A percentile compares a stretch with the other conserved stretches of the same genome.
Evolutionary conservation across 2,329 filamentous ascomycete species (phyloP).

Genomic region (Blastomyces parvus): DNA sequence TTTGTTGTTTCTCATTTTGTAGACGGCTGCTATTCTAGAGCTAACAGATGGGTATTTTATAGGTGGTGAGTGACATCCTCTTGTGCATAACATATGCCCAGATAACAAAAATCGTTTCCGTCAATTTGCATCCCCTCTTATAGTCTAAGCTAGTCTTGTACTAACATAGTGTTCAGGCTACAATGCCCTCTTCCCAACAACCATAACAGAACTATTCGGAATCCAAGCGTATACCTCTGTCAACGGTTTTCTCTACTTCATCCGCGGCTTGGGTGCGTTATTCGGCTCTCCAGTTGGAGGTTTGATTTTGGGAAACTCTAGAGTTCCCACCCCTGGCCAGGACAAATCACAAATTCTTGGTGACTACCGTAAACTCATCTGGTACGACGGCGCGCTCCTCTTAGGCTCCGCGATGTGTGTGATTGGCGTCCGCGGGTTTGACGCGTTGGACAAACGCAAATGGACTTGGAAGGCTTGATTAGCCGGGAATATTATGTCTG

Average conservation of each 20-base stretch:
- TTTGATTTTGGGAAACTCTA: slow-evolving; percentile 14
- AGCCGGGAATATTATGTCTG: not conserved
- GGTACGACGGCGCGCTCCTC: slow-evolving; percentile 21
- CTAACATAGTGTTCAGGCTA: slow-evolving; percentile 5
- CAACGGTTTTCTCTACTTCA: slow-evolving; percentile 34
- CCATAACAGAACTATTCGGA: slow-evolving; percentile 33
- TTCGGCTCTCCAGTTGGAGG: slow-evolving; percentile 31
- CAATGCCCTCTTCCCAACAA: slow-evolving; percentile 31
- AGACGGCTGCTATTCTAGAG: not conserved
- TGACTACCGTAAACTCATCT: slow-evolving; percentile 15
- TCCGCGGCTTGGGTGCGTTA: slow-evolving; percentile 30
- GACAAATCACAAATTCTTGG: slow-evolving; percentile 8
- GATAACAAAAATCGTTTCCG: not conserved
- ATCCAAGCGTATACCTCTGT: slow-evolving; percentile 32
- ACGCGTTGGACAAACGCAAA: slow-evolving; percentile 18
- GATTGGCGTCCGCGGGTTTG: slow-evolving; percentile 18
- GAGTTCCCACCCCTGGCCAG: slow-evolving; percentile 5
- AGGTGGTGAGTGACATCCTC: slow-evolving; percentile 4
- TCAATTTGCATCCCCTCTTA: not conserved
- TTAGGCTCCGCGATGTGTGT: slow-evolving; percentile 19
- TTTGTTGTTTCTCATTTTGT: no score
- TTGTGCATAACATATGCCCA: not conserved
- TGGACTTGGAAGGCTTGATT: slow-evolving; percentile 14
- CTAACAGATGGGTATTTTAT: not conserved
- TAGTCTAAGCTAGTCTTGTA: not conserved